These are phyloP conservation scores for Aspergillus bertholletiae DNA, from an alignment of 495 filamentous ascomycete species.

Conservation along the genomic window DNA sequence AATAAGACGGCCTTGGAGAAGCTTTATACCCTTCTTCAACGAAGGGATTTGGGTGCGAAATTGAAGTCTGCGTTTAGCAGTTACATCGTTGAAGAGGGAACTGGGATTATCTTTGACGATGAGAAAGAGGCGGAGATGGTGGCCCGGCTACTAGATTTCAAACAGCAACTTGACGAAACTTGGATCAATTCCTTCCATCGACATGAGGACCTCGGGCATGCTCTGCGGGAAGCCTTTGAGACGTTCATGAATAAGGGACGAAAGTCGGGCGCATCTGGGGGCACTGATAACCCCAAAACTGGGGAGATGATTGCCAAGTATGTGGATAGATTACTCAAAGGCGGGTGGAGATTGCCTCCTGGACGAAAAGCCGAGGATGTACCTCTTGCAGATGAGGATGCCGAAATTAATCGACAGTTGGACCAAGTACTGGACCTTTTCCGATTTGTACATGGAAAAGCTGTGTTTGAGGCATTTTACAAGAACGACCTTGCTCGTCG, in stretches of 20 bases:
- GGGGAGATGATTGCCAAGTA: slow-evolving; percentile 99
- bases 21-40: slow-evolving; percentile 72
- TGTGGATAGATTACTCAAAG: slow-evolving; percentile 83
- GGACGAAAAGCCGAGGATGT: slow-evolving; percentile 38
- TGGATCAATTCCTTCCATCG: slow-evolving; percentile 68
- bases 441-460: slow-evolving; percentile 94
- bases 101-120: slow-evolving; percentile 74
- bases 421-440: slow-evolving; percentile 92
- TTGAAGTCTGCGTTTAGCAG: slow-evolving; percentile 69
- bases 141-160: slow-evolving; percentile 73
- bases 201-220: slow-evolving; percentile 70
- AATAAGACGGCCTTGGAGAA: slow-evolving; percentile 64
- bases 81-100: slow-evolving; percentile 76
- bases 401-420: slow-evolving; percentile 82
- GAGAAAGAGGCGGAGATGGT: slow-evolving; percentile 84
- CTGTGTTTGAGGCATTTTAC: slow-evolving; percentile 98
- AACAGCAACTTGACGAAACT: slow-evolving; percentile 71
- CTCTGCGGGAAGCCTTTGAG: slow-evolving; percentile 78
- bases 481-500: slow-evolving; percentile 92
- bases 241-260: slow-evolving; percentile 85
- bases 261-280: slow-evolving; percentile 60
- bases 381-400: slow-evolving; percentile 77
- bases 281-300: slow-evolving; percentile 83
- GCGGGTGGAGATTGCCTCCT: slow-evolving; percentile 73
- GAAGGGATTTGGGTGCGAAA: slow-evolving; percentile 57